Base-by-base conservation (phyloP, 2,329 filamentous ascomycete genomes). In the Colletotrichum truncatum region DNA sequence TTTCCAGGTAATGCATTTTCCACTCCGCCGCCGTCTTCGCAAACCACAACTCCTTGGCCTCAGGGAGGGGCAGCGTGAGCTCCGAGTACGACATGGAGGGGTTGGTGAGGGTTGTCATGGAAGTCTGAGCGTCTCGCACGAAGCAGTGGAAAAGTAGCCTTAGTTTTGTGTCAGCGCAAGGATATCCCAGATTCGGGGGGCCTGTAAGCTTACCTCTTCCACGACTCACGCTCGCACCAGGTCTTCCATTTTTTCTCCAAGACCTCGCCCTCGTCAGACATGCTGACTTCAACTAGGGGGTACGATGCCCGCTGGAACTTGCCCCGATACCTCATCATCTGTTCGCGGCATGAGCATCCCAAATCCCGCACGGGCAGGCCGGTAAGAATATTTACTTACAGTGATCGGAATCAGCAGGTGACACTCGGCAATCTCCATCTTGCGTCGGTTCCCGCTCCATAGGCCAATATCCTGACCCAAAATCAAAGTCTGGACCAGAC, bases 1-100 rank as follows among this genome's bases (percentile, higher is more conserved):
- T 66, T 71, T 80, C 73, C 3, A 91, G 75, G 67, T 87, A 91
- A 1, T 84, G 78, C 7, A 78, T 74, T 73, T 91, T 91, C 90
- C 91, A 93, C 66, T 88, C 85, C 16, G 79, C 72, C 2, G 91
- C 89, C 0, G 84, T 84, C 28, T 84, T 82, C 2, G 91, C 90
- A 49, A 87, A 83, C 91, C 91, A 94, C 2, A 93, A 74, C 11
- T 85, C 81, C 57, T 84, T 82, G 0, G 86, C 80, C 65, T 85
- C 86, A 0, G 91, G 91, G 0, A 93, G 75, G 1, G 90, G 89
- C 3, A 93, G 77, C 4, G 86, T 86, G 51, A 93, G 77, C 70
- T 93, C 91, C 0, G 89, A 84, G 70, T 92, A 93, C 0, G 90
- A 91, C 68, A 93, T 87, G 18, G 88, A 78, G 0, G 89, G 88